Conservation (phyloP, 805 yeast genomes). For the Saturnispora halmiae region DNA sequence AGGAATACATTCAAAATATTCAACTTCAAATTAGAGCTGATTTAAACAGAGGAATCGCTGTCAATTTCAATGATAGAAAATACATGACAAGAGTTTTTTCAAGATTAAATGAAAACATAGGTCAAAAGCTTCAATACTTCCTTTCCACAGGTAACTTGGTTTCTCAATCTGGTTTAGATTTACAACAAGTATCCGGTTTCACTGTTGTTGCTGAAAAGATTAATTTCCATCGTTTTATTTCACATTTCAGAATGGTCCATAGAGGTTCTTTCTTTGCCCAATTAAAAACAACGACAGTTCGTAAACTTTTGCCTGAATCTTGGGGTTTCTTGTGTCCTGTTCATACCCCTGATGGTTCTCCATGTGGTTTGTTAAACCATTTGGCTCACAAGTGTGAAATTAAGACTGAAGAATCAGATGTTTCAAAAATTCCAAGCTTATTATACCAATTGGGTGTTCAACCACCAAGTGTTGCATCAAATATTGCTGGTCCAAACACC, state of each 20-base stretch:
- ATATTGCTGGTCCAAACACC: constrained; percentile 68
- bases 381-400: constrained; percentile 91
- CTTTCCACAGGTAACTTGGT: constrained; percentile 95
- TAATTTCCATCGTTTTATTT: constrained; percentile 90
- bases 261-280: constrained; percentile 99
- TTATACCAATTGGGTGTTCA: constrained; percentile 70
- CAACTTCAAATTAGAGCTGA: constrained; percentile 70
- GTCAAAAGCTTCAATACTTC: constrained; percentile 89
- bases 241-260: constrained; percentile 99
- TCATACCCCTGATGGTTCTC: constrained; percentile 99
- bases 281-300: constrained; percentile 91
- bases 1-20: constrained; percentile 75
- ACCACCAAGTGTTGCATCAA: constrained; percentile 63
- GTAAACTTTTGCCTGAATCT: constrained; percentile 92
- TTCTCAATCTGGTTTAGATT: constrained; percentile 92
- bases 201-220: constrained; percentile 98
- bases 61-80: constrained; percentile 75
- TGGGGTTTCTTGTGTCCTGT: constrained; percentile 99
- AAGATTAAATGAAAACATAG: constrained; percentile 86
- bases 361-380: constrained; percentile 96
- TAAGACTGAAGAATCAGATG: constrained; percentile 69
- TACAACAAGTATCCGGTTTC: constrained; percentile 96
- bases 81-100: constrained; percentile 72
- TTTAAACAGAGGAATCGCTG: constrained; percentile 67
- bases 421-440: constrained; percentile 56